A percentile compares a stretch with the other conserved stretches of the same genome.
Evolutionary conservation across 2,329 filamentous ascomycete species (phyloP).

Genomic region (Samsoniella hepiali): DNA sequence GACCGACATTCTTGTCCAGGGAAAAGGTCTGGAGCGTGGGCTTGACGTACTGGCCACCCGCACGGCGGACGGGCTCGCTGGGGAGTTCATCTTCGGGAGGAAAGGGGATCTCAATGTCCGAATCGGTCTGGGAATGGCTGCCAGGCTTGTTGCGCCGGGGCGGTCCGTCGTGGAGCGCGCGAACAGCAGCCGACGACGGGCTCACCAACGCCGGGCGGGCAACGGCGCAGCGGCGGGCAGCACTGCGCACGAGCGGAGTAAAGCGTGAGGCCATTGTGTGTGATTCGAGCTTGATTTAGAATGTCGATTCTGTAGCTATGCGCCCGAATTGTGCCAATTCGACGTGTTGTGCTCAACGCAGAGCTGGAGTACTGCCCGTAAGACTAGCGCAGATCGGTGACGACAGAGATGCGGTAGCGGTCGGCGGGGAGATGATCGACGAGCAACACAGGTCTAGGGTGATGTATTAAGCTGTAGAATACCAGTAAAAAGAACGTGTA

Average conservation of each 20-base stretch:
- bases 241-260: constrained; percentile 29
- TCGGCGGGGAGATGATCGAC: neutral
- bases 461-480: neutral
- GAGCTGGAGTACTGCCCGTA: neutral
- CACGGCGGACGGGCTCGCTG: constrained; percentile 66
- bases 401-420: neutral
- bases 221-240: constrained; percentile 27
- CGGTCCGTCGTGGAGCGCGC: constrained; percentile 32
- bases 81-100: constrained; percentile 73
- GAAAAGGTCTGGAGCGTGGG: constrained; percentile 84
- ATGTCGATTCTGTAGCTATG: neutral
- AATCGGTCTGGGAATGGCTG: constrained; percentile 74
- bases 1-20: constrained; percentile 74
- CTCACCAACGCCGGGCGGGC: constrained; percentile 17
- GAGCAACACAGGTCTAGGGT: no score
- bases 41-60: constrained; percentile 78
- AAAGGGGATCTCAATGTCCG: constrained; percentile 74
- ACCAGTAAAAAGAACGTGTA: neutral
- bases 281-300: neutral
- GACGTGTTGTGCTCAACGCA: neutral
- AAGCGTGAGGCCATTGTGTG: constrained; percentile 25
- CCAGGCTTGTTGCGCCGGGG: constrained; percentile 49
- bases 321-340: constrained; percentile 2
- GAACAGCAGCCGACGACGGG: constrained; percentile 27
- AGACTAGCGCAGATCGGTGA: constrained; percentile 8